phyloP scores from a whole-genome alignment of 2,329 filamentous ascomycete genomes.

The Alternaria burnsii region DNA sequence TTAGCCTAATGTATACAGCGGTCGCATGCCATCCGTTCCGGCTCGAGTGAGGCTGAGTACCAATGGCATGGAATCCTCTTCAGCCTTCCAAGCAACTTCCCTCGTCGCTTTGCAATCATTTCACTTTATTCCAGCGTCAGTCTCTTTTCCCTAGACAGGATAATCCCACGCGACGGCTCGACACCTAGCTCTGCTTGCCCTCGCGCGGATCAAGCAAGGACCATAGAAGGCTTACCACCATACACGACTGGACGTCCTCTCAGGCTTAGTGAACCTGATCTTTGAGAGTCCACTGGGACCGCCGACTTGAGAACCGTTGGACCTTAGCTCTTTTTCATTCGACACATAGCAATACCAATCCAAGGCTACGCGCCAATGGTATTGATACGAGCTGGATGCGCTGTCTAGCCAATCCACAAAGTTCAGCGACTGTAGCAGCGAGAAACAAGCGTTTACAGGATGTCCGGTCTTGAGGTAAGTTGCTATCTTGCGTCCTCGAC shows the following conservation, averaged over 20 bases:
- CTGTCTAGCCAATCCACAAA: background rate
- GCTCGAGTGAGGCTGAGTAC: slow-evolving; percentile 25
- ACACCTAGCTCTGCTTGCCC: background rate
- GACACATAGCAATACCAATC: background rate
- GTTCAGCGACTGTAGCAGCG: background rate
- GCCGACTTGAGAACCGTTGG: background rate
- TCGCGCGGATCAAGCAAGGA: background rate
- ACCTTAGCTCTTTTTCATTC: background rate
- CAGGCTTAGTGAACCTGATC: background rate
- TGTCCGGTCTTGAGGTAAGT: slow-evolving; percentile 44
- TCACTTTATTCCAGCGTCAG: background rate
- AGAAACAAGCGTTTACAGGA: slow-evolving; percentile 4
- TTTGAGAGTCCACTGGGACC: background rate
- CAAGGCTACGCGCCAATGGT: slow-evolving; percentile 6
- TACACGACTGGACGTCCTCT: background rate
- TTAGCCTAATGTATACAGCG: slow-evolving; percentile 18
- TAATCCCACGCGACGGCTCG: slow-evolving; percentile 2
- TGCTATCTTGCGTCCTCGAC: slow-evolving; percentile 1
- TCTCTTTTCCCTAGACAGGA: slow-evolving; percentile 1
- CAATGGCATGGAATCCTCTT: slow-evolving; percentile 1
- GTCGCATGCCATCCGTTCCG: slow-evolving; percentile 14
- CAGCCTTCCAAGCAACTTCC: slow-evolving; percentile 13
- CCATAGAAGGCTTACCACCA: background rate
- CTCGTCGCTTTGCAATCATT: slow-evolving; percentile 12
- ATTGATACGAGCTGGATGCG: slow-evolving; percentile 1